These are phyloP conservation scores for Cornus suecica DNA, from an alignment of 148 eudicot species.

Conservation along the genomic window DNA sequence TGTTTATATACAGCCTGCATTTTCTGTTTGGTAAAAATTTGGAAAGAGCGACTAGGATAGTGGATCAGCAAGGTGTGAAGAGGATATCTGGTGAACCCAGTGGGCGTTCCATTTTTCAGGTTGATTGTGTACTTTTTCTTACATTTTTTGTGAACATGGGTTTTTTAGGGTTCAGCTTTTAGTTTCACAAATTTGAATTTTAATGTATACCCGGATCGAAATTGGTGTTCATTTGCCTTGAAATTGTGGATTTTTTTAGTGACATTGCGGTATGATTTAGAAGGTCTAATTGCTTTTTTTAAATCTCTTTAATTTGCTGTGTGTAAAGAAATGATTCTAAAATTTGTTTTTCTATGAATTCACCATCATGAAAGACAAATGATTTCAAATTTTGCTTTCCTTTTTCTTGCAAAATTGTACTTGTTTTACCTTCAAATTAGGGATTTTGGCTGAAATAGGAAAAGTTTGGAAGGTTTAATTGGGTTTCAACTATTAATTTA, in stretches of 20 bases:
- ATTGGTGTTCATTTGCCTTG: neutral
- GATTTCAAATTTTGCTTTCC: too few species aligned
- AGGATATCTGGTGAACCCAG: constrained; percentile 63
- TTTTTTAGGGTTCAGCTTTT: neutral
- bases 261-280: neutral
- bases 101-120: constrained; percentile 85
- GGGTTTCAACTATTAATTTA: too few species aligned
- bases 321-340: neutral
- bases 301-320: neutral
- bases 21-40: constrained; percentile 84
- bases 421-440: too few species aligned
- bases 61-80: constrained; percentile 80
- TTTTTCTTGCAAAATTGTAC: too few species aligned
- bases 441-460: too few species aligned
- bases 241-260: neutral
- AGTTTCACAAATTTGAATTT: neutral
- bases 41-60: constrained; percentile 82
- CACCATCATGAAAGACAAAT: too few species aligned
- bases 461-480: too few species aligned
- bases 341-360: too few species aligned
- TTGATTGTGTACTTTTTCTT: constrained; percentile 11
- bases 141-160: neutral
- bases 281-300: neutral
- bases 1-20: constrained; percentile 49
- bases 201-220: neutral